Evolutionary conservation across 2,329 filamentous ascomycete genomes (phyloP).

Genomic region (Colletotrichum chlorophyti): DNA sequence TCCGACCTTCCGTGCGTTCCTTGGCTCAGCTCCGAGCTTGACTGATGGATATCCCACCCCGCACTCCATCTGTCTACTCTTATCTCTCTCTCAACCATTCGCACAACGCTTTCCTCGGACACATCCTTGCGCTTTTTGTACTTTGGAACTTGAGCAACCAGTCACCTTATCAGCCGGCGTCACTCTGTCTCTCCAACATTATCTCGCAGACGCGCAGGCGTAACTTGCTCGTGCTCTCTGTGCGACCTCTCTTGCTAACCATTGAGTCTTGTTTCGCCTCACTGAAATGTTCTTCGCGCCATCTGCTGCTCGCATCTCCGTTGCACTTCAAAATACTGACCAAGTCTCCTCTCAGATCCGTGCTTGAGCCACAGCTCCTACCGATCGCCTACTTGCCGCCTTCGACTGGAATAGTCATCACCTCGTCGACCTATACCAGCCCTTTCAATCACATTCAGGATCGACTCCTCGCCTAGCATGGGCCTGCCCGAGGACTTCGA

Average conservation of each 20-base stretch:
- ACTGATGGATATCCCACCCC: constrained; percentile 14
- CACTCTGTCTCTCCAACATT: not conserved
- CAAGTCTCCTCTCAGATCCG: constrained; percentile 14
- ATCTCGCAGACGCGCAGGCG: not conserved
- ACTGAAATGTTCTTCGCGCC: not conserved
- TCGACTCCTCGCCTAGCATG: constrained; percentile 69
- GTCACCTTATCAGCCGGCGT: not conserved
- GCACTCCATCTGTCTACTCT: constrained; percentile 31
- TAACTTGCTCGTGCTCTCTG: not conserved
- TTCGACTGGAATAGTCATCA: constrained; percentile 29
- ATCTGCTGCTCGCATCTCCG: not conserved
- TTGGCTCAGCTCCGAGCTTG: constrained; percentile 19
- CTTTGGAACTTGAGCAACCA: too few relatives aligned
- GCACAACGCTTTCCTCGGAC: too few relatives aligned
- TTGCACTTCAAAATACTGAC: constrained; percentile 6
- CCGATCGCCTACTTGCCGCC: constrained; percentile 30
- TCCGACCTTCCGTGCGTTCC: constrained; percentile 13
- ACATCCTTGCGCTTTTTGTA: too few relatives aligned
- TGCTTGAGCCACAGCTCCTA: constrained; percentile 33
- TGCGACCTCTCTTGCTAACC: not conserved
- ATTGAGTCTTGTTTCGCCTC: not conserved
- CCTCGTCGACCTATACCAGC: constrained; percentile 30
- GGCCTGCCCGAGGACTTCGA: constrained; percentile 71
- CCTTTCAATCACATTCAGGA: constrained; percentile 10
- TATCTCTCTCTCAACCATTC: constrained; percentile 32